Evolutionary conservation across 495 filamentous ascomycete species (phyloP).

Genomic region (Penicillium paradoxum): DNA sequence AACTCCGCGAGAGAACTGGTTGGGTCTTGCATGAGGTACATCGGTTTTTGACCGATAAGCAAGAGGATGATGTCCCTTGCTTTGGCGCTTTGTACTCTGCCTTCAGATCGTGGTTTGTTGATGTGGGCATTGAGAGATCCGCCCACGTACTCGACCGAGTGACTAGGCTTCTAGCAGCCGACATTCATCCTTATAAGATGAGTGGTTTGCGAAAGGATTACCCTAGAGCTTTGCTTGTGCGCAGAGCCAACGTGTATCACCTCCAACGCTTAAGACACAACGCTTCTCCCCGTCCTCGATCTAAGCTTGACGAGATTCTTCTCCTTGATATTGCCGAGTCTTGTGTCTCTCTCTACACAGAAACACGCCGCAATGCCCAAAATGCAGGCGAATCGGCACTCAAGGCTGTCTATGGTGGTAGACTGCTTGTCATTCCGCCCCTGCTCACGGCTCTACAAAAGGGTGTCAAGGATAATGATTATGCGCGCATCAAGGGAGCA

Average conservation of each 20-base stretch:
- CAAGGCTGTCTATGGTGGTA: slow-evolving; percentile 82
- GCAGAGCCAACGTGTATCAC: slow-evolving; percentile 90
- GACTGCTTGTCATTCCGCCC: slow-evolving; percentile 81
- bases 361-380: slow-evolving; percentile 90
- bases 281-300: slow-evolving; percentile 75
- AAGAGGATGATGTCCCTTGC: slow-evolving; percentile 93
- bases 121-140: slow-evolving; percentile 92
- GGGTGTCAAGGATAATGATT: slow-evolving; percentile 76
- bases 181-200: slow-evolving; percentile 89
- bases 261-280: slow-evolving; percentile 91
- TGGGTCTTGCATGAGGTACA: slow-evolving; percentile 77
- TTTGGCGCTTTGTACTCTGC: slow-evolving; percentile 90
- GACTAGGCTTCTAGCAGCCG: slow-evolving; percentile 71
- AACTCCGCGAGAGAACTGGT: slow-evolving; percentile 74
- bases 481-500: slow-evolving; percentile 87
- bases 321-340: slow-evolving; percentile 87
- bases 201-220: slow-evolving; percentile 89
- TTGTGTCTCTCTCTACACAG: slow-evolving; percentile 89
- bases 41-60: slow-evolving; percentile 71
- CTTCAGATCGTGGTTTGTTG: slow-evolving; percentile 94
- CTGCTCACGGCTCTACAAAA: slow-evolving; percentile 73
- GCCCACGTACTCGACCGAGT: slow-evolving; percentile 90
- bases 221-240: slow-evolving; percentile 79
- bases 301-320: slow-evolving; percentile 74
- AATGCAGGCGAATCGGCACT: slow-evolving; percentile 87